phyloP scores from a whole-genome alignment of 305 asterid species.

The Coffea humblotiana region DNA sequence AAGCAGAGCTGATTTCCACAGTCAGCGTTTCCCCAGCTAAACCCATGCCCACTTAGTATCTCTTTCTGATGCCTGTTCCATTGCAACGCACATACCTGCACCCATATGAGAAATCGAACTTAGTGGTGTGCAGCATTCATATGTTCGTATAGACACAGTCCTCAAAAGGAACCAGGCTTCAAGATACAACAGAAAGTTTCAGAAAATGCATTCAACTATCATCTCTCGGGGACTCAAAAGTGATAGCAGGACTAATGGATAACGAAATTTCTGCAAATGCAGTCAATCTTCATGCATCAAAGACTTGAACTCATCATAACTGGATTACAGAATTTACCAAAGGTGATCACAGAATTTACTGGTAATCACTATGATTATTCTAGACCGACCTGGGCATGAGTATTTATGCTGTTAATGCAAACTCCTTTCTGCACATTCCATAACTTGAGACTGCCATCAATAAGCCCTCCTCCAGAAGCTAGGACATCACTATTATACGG shows the following conservation, averaged over 20 bases:
- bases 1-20: conserved; percentile 44
- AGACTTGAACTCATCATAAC: not conserved
- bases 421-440: conserved; percentile 64
- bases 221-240: not conserved
- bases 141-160: not conserved
- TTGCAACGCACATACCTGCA: conserved; percentile 60
- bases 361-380: not conserved
- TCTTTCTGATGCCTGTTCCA: conserved; percentile 77
- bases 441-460: conserved; percentile 57
- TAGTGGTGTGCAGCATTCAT: not conserved
- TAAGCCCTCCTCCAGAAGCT: conserved; percentile 77
- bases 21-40: conserved; percentile 31
- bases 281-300: not conserved
- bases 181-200: not conserved
- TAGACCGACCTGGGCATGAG: conserved; percentile 59
- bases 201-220: not conserved
- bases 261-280: not conserved
- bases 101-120: conserved; percentile 1
- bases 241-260: not conserved
- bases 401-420: conserved; percentile 51
- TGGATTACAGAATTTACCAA: not conserved
- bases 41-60: conserved; percentile 74
- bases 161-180: not conserved
- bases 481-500: conserved; percentile 54
- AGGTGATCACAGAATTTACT: no score